A percentile compares a stretch with the other conserved stretches of the same genome.
Evolutionary conservation across 2,329 filamentous ascomycete genomes (phyloP).

Genomic region (Sclerotinia minor): DNA sequence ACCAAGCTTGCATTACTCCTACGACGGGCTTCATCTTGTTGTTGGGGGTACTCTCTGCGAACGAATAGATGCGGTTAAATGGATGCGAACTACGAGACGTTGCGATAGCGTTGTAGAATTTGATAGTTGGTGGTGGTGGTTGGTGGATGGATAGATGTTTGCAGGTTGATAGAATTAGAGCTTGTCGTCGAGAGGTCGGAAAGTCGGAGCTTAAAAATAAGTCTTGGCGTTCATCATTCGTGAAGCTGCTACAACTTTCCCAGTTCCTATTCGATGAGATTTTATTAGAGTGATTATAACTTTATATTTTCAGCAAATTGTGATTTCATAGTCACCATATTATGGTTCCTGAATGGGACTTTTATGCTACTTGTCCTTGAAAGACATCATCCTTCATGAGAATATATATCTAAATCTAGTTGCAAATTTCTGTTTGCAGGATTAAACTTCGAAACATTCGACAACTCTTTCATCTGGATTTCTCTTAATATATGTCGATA

Average conservation of each 20-base stretch:
- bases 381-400: background rate
- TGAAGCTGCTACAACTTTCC: background rate
- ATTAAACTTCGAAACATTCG: background rate
- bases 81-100: background rate
- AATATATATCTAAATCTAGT: background rate
- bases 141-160: slow-evolving; percentile 11
- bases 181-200: slow-evolving; percentile 13
- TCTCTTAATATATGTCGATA: background rate
- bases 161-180: slow-evolving; percentile 9
- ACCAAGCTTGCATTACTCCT: slow-evolving; percentile 89
- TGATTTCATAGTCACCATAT: background rate
- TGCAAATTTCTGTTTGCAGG: slow-evolving; percentile 6
- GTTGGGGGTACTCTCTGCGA: background rate
- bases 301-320: background rate
- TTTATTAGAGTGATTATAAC: background rate
- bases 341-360: background rate
- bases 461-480: background rate
- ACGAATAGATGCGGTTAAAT: background rate
- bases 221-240: background rate
- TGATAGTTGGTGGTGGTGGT: background rate
- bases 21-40: slow-evolving; percentile 86
- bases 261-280: background rate
- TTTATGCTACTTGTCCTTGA: background rate
- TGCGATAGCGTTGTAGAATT: background rate
- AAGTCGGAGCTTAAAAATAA: slow-evolving; percentile 9